phyloP scores from a whole-genome alignment of 2,329 filamentous ascomycete genomes.

The Pseudocercospora musae region DNA sequence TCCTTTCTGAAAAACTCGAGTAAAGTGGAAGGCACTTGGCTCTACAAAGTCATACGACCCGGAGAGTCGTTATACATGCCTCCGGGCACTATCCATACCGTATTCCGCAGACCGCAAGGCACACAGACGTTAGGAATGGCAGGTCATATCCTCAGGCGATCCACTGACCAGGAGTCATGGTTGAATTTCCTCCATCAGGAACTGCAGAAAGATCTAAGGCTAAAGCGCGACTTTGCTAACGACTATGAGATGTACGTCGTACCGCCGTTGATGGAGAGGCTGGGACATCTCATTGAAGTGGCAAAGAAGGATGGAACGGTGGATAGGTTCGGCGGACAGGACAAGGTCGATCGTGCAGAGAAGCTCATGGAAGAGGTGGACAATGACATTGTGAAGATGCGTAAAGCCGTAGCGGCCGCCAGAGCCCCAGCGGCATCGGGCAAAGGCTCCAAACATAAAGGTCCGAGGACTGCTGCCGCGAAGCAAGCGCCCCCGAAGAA shows the following conservation, averaged over 20 bases:
- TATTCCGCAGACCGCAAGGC: conserved; percentile 12
- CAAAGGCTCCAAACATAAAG: not conserved
- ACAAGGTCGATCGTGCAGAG: not conserved
- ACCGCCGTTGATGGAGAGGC: not conserved
- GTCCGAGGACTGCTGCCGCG: not conserved
- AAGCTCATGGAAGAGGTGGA: not conserved
- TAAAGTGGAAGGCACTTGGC: not conserved
- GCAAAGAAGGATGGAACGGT: not conserved
- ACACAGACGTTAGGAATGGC: conserved; percentile 16
- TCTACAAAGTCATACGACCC: conserved; percentile 16
- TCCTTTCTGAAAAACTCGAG: not conserved
- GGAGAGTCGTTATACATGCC: conserved; percentile 19
- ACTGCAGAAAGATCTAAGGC: not conserved
- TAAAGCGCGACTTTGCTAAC: not conserved
- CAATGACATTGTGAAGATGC: not conserved
- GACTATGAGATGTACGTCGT: not conserved
- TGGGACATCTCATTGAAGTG: not conserved
- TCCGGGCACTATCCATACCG: conserved; percentile 15
- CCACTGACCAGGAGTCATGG: not conserved
- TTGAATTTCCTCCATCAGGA: not conserved
- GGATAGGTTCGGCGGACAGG: not conserved
- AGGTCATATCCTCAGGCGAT: conserved; percentile 10
- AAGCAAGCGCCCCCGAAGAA: not conserved
- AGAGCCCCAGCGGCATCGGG: not conserved
- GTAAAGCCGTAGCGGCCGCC: not conserved